A percentile compares a stretch with the other conserved stretches of the same genome.
These are phyloP conservation scores for Candida anglica DNA, from an alignment of 805 yeast genomes.

Conservation along the genomic window DNA sequence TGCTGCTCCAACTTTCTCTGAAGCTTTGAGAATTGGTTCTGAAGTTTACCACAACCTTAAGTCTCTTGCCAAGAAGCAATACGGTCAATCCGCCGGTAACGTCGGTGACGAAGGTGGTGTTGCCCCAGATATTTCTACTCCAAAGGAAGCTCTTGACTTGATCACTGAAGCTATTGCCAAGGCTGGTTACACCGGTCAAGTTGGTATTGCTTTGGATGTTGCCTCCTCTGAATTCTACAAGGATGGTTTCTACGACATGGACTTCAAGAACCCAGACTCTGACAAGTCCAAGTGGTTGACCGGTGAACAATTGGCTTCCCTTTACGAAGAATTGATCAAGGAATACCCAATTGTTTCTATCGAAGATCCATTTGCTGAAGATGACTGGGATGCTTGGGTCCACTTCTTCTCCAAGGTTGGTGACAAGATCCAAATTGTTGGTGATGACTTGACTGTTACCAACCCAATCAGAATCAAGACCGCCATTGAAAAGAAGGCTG, in stretches of 20 bases:
- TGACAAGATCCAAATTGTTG: slow-evolving; percentile 13
- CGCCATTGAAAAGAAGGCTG: slow-evolving; percentile 17
- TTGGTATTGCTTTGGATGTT: slow-evolving; percentile 17
- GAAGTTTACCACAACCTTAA: slow-evolving; percentile 19
- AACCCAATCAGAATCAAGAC: slow-evolving; percentile 15
- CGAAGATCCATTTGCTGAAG: slow-evolving; percentile 21
- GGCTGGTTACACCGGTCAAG: slow-evolving; percentile 15
- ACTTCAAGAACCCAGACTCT: slow-evolving; percentile 17
- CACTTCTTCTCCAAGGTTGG: slow-evolving; percentile 10
- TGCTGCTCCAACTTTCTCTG: slow-evolving; percentile 12
- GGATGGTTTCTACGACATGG: slow-evolving; percentile 17
- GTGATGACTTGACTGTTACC: slow-evolving; percentile 21
- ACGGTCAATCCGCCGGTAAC: slow-evolving; percentile 18
- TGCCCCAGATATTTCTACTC: slow-evolving; percentile 16
- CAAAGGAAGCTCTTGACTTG: slow-evolving; percentile 17
- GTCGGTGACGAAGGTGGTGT: slow-evolving; percentile 24
- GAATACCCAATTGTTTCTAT: slow-evolving; percentile 17
- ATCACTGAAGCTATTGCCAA: slow-evolving; percentile 13
- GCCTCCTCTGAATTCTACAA: slow-evolving; percentile 19
- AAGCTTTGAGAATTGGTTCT: slow-evolving; percentile 15
- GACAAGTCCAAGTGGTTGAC: slow-evolving; percentile 12
- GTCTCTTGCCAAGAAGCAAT: slow-evolving; percentile 13
- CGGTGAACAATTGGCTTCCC: slow-evolving; percentile 15
- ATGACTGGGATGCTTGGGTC: slow-evolving; percentile 21
- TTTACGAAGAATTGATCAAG: slow-evolving; percentile 12